Conservation (phyloP, 2,329 filamentous ascomycete genomes). For the Beauveria sp. region DNA sequence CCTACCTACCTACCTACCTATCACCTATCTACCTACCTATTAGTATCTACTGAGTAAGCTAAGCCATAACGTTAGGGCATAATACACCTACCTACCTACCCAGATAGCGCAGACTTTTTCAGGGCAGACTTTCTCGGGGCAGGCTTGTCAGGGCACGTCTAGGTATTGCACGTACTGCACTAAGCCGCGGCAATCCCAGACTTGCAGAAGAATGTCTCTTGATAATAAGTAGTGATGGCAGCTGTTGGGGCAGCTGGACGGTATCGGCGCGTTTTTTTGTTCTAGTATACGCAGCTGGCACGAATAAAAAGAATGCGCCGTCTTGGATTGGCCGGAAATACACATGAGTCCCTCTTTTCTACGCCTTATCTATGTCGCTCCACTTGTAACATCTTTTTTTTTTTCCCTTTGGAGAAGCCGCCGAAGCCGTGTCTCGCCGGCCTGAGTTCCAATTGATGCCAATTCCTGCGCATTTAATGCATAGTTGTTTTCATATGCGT, state of each 20-base stretch:
- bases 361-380: conserved; percentile 1
- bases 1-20: too few relatives aligned
- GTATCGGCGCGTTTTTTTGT: background rate
- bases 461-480: background rate
- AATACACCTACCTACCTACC: too few relatives aligned
- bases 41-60: too few relatives aligned
- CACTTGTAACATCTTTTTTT: conserved; percentile 2
- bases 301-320: background rate
- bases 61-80: too few relatives aligned
- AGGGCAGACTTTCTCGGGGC: too few relatives aligned
- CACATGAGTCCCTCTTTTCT: background rate
- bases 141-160: too few relatives aligned
- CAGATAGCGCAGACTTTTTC: too few relatives aligned
- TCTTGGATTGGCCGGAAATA: background rate
- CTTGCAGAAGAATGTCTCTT: background rate
- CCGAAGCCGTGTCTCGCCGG: background rate
- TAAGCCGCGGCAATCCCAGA: background rate
- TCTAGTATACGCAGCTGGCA: background rate
- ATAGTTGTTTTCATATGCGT: background rate
- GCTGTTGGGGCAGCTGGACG: background rate
- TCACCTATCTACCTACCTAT: too few relatives aligned
- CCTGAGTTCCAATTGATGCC: background rate
- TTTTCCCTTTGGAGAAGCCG: background rate
- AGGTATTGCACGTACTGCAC: background rate
- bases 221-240: background rate